Evolutionary conservation across 2,329 filamentous ascomycete genomes (phyloP), one percentile per base, ranked within the genome.

Genomic region (Aspergillus sp.): DNA sequence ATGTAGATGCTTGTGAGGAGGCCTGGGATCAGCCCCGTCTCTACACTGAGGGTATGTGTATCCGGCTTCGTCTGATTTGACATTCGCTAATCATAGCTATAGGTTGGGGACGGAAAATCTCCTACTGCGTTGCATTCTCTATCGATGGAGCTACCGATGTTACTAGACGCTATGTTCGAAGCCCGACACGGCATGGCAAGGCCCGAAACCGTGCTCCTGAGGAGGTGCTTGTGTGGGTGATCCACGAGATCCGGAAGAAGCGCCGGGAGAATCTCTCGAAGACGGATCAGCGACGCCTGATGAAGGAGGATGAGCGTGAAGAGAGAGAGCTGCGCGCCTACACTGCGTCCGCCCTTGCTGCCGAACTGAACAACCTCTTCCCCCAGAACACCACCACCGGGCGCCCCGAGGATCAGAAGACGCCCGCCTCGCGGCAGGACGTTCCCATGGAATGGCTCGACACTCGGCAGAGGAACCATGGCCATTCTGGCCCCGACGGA

Each of bases 121-220:
- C 92, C 0, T 99, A 99, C 79, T 97, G 93, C 80, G 88, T 99
- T 62, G 95, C 94, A 54, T 99, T 99, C 74, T 96, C 92, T 11
- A 92, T 91, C 59, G 95, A 99, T 63, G 95, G 86, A 58, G 86
- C 85, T 61, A 86, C 84, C 69, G 86, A 89, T 71, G 86, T 89
- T 63, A 89, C 86, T n/a, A 81, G 86, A 48, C 83, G 86, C 66
- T 89, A 89, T 69, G 84, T 88, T 47, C 80, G 80, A 57, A 79
- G 76, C 62, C 81, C 83, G 19, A 66, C 72, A n/a, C 77, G 75
- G 58, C 74, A 90, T 68, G 88, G 90, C 36, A 81, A 85, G n/a
- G 87, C 90, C 64, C 88, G 95, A 65, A 91, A 84, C 66, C 86
- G 88, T 68, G 93, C 90, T 67, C 87, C 94, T 0, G 95, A 99